phyloP scores from a whole-genome alignment of 2,329 filamentous ascomycete species.

The Diaporthe sp. region DNA sequence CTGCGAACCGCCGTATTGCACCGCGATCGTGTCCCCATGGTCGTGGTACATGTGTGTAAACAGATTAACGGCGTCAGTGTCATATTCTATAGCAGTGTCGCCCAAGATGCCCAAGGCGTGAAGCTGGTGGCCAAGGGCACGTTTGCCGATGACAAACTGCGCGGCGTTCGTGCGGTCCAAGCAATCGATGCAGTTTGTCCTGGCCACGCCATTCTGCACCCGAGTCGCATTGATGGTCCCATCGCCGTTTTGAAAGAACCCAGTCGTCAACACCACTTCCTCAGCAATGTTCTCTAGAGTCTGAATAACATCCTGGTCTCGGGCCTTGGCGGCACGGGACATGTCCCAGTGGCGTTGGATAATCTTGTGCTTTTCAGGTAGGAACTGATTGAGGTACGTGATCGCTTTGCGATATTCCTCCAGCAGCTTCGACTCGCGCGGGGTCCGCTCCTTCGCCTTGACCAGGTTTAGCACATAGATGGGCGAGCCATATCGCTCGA shows the following conservation, averaged over 20 bases:
- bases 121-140: slow-evolving; percentile 91
- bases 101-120: slow-evolving; percentile 91
- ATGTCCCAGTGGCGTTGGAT: slow-evolving; percentile 98
- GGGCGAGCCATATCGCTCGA: slow-evolving; percentile 92
- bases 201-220: slow-evolving; percentile 91
- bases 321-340: slow-evolving; percentile 93
- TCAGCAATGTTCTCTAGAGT: slow-evolving; percentile 92
- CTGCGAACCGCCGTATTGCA: slow-evolving; percentile 97
- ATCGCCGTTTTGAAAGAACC: slow-evolving; percentile 96
- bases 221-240: slow-evolving; percentile 73
- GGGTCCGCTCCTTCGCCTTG: slow-evolving; percentile 88
- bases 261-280: slow-evolving; percentile 85
- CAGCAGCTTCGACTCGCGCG: slow-evolving; percentile 91
- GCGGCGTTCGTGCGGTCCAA: slow-evolving; percentile 97
- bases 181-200: slow-evolving; percentile 98
- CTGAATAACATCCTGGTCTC: slow-evolving; percentile 93
- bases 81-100: slow-evolving; percentile 84
- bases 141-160: slow-evolving; percentile 97
- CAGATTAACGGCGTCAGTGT: slow-evolving; percentile 94
- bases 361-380: slow-evolving; percentile 87
- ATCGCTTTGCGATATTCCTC: slow-evolving; percentile 90
- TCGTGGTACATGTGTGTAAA: slow-evolving; percentile 99
- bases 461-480: slow-evolving; percentile 94
- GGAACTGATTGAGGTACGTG: slow-evolving; percentile 92
- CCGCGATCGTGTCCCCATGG: slow-evolving; percentile 96